Base-by-base conservation (phyloP, 495 filamentous ascomycete genomes). In the Talaromyces liani region DNA sequence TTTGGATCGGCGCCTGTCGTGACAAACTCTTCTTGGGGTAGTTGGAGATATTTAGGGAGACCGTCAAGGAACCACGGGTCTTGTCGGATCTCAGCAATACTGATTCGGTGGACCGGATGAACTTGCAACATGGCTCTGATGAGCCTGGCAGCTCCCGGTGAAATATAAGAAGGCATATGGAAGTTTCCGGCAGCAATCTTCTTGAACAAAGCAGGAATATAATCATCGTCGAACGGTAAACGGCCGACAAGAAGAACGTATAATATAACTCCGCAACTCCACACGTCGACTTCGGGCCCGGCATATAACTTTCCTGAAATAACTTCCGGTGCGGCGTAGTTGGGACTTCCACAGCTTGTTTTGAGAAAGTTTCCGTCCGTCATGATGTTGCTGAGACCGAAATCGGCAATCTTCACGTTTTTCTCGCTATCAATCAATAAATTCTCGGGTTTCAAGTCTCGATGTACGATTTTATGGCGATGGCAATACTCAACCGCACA, bases 401-500 rank as follows among this genome's bases (percentile, higher is more conserved):
- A 98, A 78, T 98, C 94, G 60, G 94, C 94, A 74, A 98, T 98
- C 80, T 98, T 98, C 69, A 98, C 94, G 70, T 97, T 97, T 69
- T 97, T 88, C 57, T 92, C 83, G 64, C 91, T 88, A 75, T 98
- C 94, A 65, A 98, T 86, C 53, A 98, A 82, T 27, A 98, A 78
- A 72, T 98, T 98, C 83, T 98, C 94, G 6, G 94, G 94, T 73
- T 98, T 98, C 66, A 98, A 78, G 75, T 98, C 94, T 73, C 94
- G 88, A 75, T 98, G 94, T 14, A 97, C 94, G 67, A 98, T 97
- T 76, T 98, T 98, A 79, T 98, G 95, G 65, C 94, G 85, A 76
- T 98, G 94, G 74, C 94, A 98, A 76, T 98, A 98, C 71, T 98
- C 94, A 59, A 98, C 95, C 20, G 94, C 95, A 71, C 93, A 96